Base-by-base conservation (phyloP, 768 basidiomycete genomes). In the Gloeostereum incarnatum region DNA sequence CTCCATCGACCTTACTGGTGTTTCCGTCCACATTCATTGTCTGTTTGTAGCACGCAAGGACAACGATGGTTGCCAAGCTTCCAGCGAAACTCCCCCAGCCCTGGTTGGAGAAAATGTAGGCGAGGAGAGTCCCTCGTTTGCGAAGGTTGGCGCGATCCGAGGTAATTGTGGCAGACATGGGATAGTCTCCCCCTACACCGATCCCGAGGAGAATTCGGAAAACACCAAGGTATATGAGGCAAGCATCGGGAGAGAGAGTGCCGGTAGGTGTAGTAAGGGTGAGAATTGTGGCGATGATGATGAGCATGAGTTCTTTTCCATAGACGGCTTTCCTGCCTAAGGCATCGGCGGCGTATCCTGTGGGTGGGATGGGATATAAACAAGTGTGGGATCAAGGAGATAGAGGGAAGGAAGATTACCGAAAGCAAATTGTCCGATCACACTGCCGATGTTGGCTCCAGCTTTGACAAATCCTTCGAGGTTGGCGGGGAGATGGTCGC, bases 301-400 rank as follows among this genome's bases (percentile, higher is more conserved):
- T 84, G 41, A 88, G 60, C 72, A 86, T 81, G 36, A 88, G 69
- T 49, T 87, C 84, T 52, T 84, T 81, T 6, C 83, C 81, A 45
- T 84, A 83, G 37, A 85, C 65, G 1, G 74, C 71, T 50, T 83
- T 82, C 10, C 83, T 73, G 4, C 83, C 83, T 3, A 81, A 48
- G 9, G 75, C 62, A 49, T 83, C 82, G 5, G 79, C 82, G 36
- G 68, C 58, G 44, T 79, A 81, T 11, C 79, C n/a, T n/a, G n/a
- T n/a, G n/a, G n/a, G n/a, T n/a, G n/a, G n/a, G n/a, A n/a, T n/a
- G n/a, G 77, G 77, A 39, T 20, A 31, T 7, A 8, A 35, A 25
- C 5, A 4, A 25, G 4, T 3, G 26, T 22, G 29, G 32, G 19
- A n/a, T 18, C 7, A 21, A 26, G n/a, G 27, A 31, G 19, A 11